A percentile compares a stretch with the other conserved stretches of the same genome.
Conservation (phyloP, 2,329 filamentous ascomycete genomes). For the Shiraia bambusicola region DNA sequence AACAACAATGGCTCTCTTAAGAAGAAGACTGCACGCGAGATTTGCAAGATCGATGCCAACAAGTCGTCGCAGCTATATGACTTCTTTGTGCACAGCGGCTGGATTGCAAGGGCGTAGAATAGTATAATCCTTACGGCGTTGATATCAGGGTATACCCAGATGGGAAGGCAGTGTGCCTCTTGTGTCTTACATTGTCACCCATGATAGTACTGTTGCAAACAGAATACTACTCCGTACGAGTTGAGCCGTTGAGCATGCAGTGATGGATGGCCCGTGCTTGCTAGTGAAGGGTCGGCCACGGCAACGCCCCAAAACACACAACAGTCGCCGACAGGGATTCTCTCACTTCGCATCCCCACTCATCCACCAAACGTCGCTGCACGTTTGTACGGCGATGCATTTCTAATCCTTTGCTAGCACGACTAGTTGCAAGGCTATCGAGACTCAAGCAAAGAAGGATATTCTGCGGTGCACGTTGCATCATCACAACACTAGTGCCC, state of each 20-base stretch:
- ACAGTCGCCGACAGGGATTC: neutral
- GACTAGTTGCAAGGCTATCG: slow-evolving; percentile 1
- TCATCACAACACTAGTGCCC: slow-evolving; percentile 12
- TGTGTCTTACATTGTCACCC: neutral
- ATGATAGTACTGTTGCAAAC: too few species aligned
- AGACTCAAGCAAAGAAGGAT: slow-evolving; percentile 3
- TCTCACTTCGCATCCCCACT: neutral
- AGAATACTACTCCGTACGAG: neutral
- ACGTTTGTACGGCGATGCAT: neutral
- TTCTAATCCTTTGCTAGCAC: neutral
- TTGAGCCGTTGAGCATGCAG: neutral
- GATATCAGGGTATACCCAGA: slow-evolving; percentile 24
- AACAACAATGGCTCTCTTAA: slow-evolving; percentile 86
- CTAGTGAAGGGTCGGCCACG: neutral
- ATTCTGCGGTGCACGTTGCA: slow-evolving; percentile 11
- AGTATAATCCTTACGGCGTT: slow-evolving; percentile 13
- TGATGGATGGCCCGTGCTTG: neutral
- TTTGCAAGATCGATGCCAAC: slow-evolving; percentile 78
- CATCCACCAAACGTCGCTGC: neutral
- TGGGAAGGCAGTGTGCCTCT: slow-evolving; percentile 9
- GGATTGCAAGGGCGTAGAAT: slow-evolving; percentile 78
- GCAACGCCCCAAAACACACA: slow-evolving; percentile 1
- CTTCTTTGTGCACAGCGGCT: slow-evolving; percentile 90
- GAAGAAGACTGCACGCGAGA: slow-evolving; percentile 89
- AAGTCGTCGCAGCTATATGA: slow-evolving; percentile 89